These are phyloP conservation scores for Verticillium longisporum DNA, from an alignment of 2,329 filamentous ascomycete species.

Conservation along the genomic window DNA sequence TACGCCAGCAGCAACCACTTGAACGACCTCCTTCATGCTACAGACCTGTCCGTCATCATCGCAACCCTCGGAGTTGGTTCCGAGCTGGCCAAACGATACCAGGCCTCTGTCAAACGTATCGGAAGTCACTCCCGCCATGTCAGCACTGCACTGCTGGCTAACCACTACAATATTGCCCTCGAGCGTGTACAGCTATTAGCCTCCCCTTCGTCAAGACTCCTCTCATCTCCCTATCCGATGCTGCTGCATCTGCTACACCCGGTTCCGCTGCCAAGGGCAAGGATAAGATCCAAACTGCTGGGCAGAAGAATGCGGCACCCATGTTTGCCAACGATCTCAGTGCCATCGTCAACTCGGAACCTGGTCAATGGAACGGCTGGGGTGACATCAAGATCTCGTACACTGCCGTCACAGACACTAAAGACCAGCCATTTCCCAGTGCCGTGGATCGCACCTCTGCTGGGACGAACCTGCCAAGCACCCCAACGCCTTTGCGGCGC, in stretches of 20 bases:
- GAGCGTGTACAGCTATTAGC: constrained; percentile 83
- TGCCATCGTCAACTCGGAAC: constrained; percentile 58
- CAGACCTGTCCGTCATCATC: constrained; percentile 71
- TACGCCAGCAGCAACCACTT: constrained; percentile 90
- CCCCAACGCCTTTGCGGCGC: constrained; percentile 70
- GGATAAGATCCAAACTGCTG: constrained; percentile 49
- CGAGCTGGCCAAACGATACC: constrained; percentile 85
- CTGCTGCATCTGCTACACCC: constrained; percentile 43
- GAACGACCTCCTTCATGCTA: constrained; percentile 83
- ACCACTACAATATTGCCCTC: constrained; percentile 74
- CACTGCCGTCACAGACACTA: constrained; percentile 17
- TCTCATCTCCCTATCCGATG: constrained; percentile 43
- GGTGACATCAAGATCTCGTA: constrained; percentile 75
- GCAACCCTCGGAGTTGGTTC: constrained; percentile 73
- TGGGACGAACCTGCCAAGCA: constrained; percentile 48
- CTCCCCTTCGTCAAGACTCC: constrained; percentile 69
- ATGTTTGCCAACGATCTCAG: constrained; percentile 81
- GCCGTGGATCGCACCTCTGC: constrained; percentile 4
- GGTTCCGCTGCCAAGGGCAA: constrained; percentile 64
- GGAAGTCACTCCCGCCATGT: constrained; percentile 58
- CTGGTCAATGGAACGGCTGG: constrained; percentile 66
- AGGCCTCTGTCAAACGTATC: constrained; percentile 76
- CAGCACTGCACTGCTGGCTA: constrained; percentile 67
- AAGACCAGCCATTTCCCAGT: constrained; percentile 1
- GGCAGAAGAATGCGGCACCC: constrained; percentile 41